Conservation (phyloP, 441 rosid genomes). For the Populus hybrid region DNA sequence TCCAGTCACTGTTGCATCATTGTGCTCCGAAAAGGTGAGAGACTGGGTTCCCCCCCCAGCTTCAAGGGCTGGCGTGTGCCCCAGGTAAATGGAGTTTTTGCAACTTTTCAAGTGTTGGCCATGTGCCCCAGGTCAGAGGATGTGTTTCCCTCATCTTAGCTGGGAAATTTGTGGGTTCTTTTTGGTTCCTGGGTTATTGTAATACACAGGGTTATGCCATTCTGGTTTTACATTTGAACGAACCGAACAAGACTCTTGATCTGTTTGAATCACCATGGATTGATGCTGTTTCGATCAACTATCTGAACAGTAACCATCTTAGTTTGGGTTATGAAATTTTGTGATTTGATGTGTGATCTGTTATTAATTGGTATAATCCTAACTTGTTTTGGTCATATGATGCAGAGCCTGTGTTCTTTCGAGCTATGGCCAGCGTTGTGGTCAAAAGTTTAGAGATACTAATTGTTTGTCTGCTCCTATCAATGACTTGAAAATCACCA, state of each 20-base stretch:
- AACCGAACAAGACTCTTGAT: background rate
- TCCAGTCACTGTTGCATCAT: background rate
- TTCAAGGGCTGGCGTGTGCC: background rate
- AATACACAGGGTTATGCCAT: background rate
- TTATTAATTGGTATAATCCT: background rate
- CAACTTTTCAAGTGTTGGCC: background rate
- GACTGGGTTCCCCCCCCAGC: background rate
- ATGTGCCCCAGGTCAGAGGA: background rate
- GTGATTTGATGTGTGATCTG: background rate
- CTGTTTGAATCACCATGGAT: background rate
- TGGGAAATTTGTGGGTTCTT: background rate
- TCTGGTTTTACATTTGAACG: background rate
- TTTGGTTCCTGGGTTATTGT: background rate
- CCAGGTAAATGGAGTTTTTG: background rate
- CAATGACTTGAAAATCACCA: background rate
- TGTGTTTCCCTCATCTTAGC: background rate
- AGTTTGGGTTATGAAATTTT: background rate
- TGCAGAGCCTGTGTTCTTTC: background rate
- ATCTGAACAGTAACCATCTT: background rate
- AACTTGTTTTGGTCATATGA: background rate
- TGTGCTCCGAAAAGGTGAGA: background rate
- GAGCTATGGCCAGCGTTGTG: background rate
- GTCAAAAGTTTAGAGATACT: background rate
- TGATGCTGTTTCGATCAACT: background rate
- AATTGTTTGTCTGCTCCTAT: too few relatives aligned